phyloP scores from a whole-genome alignment of 371 early-diverging fungal species.

The Dinochytrium kinnereticum region DNA sequence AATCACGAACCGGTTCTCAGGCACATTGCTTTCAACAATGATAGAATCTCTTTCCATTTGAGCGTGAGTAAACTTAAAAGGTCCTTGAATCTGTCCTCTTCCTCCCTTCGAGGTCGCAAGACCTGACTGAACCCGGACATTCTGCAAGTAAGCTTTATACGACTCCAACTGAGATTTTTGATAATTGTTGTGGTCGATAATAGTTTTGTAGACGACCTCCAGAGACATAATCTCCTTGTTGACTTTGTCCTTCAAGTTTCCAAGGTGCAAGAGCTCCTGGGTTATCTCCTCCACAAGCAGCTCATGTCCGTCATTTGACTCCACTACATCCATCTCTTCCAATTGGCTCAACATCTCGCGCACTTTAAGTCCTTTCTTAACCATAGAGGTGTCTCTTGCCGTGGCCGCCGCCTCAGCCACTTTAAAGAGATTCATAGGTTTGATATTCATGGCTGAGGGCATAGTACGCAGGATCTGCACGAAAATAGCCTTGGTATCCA shows the following conservation, averaged over 20 bases:
- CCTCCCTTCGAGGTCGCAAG: constrained; percentile 35
- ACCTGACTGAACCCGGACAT: constrained; percentile 85
- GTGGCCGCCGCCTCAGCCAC: constrained; percentile 88
- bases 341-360: constrained; percentile 89
- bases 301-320: constrained; percentile 74
- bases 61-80: constrained; percentile 78
- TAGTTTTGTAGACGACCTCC: constrained; percentile 86
- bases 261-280: constrained; percentile 85
- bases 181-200: constrained; percentile 93
- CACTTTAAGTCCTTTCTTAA: constrained; percentile 90
- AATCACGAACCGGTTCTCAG: constrained; percentile 73
- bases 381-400: constrained; percentile 81
- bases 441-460: constrained; percentile 33
- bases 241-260: constrained; percentile 85
- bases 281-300: constrained; percentile 87
- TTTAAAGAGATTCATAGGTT: constrained; percentile 64
- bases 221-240: constrained; percentile 77
- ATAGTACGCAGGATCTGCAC: constrained; percentile 85
- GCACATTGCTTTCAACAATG: constrained; percentile 88
- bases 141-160: constrained; percentile 93
- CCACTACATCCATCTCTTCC: constrained; percentile 76
- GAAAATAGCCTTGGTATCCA: constrained; percentile 92
- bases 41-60: constrained; percentile 92
- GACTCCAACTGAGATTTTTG: constrained; percentile 86
- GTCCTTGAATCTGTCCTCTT: constrained; percentile 49